Conservation (phyloP, 169 alveolate genomes). For the Plasmodium knowlesi region DNA sequence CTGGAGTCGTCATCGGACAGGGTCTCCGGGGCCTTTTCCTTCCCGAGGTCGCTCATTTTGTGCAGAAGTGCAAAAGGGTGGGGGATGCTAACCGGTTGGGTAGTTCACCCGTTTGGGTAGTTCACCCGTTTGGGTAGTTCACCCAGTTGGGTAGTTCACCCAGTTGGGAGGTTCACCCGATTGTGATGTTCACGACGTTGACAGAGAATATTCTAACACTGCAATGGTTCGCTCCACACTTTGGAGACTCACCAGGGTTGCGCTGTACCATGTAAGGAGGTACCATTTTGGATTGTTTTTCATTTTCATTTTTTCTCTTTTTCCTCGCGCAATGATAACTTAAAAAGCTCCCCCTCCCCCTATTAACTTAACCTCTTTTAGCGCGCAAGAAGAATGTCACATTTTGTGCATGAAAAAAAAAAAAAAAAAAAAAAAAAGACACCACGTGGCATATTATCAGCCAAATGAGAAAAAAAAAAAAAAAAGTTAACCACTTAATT, state of each 20-base stretch:
- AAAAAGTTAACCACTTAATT: neutral
- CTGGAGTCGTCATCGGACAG: slow-evolving; percentile 45
- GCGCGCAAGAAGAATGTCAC: neutral
- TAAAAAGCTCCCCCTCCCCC: neutral
- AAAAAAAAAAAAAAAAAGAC: neutral
- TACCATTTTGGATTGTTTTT: neutral
- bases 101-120: neutral
- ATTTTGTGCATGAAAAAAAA: neutral
- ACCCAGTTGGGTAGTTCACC: neutral
- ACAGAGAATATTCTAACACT: neutral
- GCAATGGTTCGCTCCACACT: neutral
- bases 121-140: neutral
- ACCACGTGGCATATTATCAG: neutral
- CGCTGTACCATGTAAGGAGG: neutral
- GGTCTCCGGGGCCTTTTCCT: neutral
- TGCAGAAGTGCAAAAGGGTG: neutral
- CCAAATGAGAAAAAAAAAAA: neutral
- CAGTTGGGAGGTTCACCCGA: neutral
- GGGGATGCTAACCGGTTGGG: neutral
- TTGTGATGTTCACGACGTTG: neutral
- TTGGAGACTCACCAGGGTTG: neutral
- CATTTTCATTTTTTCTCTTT: too few relatives aligned
- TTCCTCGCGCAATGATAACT: neutral
- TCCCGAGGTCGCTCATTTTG: neutral
- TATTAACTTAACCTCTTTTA: neutral